Percentiles rank a stretch among this genome's conserved stretches.
Conservation (phyloP, 2,329 filamentous ascomycete genomes). For the Apiospora pterosperma region DNA sequence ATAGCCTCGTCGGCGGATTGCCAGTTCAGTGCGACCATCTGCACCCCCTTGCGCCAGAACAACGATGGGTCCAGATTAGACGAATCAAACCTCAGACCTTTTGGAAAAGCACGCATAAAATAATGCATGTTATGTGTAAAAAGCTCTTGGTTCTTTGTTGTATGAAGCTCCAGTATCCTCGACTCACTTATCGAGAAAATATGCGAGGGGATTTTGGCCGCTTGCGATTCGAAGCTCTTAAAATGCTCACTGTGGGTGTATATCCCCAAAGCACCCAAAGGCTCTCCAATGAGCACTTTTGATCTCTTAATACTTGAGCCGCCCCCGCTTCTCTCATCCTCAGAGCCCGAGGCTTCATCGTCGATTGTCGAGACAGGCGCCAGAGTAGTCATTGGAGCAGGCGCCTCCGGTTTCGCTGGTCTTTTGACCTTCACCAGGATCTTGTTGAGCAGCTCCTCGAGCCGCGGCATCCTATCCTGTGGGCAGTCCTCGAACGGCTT, state of each 20-base stretch:
- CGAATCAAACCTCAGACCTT: conserved; percentile 72
- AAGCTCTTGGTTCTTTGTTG: conserved; percentile 68
- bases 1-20: conserved; percentile 91
- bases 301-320: conserved; percentile 36
- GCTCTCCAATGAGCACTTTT: conserved; percentile 63
- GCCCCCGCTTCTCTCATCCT: conserved; percentile 35
- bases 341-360: conserved; percentile 39
- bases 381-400: conserved; percentile 30
- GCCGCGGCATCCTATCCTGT: conserved; percentile 58
- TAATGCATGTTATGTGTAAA: conserved; percentile 84
- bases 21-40: conserved; percentile 98
- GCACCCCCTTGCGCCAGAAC: conserved; percentile 90
- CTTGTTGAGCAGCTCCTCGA: conserved; percentile 71
- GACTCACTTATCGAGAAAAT: conserved; percentile 90
- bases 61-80: conserved; percentile 92
- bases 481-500: conserved; percentile 47
- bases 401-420: conserved; percentile 25
- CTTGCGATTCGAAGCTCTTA: conserved; percentile 64
- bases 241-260: conserved; percentile 88
- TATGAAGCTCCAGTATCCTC: conserved; percentile 57
- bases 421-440: conserved; percentile 83
- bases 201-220: conserved; percentile 56
- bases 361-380: conserved; percentile 25
- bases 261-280: conserved; percentile 71
- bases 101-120: conserved; percentile 90